These are phyloP conservation scores for Lunasporangiospora selenospora DNA, from an alignment of 192 early-diverging fungal species.

Conservation along the genomic window DNA sequence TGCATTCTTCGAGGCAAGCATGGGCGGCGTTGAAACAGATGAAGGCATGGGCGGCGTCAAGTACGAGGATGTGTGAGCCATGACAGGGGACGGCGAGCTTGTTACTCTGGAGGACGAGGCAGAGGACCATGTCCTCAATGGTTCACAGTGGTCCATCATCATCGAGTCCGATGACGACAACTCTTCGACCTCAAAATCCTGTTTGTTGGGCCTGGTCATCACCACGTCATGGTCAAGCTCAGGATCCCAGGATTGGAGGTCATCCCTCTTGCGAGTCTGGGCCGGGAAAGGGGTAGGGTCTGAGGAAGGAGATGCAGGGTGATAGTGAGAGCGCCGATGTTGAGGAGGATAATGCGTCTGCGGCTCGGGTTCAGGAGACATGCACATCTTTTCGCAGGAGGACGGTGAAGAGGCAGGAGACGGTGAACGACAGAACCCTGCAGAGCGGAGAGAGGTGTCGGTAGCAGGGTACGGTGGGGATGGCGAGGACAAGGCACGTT, in stretches of 20 bases:
- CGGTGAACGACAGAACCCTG: too few relatives aligned
- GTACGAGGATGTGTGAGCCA: neutral
- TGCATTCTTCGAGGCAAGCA: neutral
- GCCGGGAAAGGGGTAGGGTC: neutral
- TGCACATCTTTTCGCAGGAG: constrained; percentile 9
- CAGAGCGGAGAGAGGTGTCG: too few relatives aligned
- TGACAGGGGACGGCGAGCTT: constrained; percentile 36
- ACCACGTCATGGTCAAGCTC: neutral
- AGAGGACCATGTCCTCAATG: constrained; percentile 24
- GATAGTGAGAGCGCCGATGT: constrained; percentile 3
- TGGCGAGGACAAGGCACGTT: too few relatives aligned
- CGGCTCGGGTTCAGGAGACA: constrained; percentile 20
- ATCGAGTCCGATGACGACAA: constrained; percentile 23
- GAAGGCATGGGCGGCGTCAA: neutral
- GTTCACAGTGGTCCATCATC: constrained; percentile 48
- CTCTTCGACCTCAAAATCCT: constrained; percentile 8
- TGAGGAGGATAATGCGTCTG: neutral
- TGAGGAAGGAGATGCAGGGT: neutral
- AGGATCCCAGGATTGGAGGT: neutral
- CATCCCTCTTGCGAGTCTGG: neutral
- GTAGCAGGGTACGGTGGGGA: too few relatives aligned
- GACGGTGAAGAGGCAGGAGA: constrained; percentile 5
- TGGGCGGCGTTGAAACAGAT: neutral
- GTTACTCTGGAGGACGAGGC: constrained; percentile 24
- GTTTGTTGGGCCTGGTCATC: constrained; percentile 11